A percentile compares a stretch with the other conserved stretches of the same genome.
Conservation (phyloP, 345 rosid species). For the Theobroma cacao region DNA sequence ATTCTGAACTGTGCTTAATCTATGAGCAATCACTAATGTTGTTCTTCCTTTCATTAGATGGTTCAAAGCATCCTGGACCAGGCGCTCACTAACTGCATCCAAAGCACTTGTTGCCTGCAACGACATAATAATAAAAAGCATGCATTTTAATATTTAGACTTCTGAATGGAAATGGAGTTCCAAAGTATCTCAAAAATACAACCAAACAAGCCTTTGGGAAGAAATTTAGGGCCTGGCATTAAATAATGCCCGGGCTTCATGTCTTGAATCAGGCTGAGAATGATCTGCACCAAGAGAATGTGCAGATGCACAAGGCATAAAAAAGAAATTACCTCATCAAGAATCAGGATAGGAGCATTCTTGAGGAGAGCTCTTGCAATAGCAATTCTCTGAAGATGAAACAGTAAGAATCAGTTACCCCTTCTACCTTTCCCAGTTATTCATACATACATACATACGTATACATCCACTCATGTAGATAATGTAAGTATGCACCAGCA, state of each 20-base stretch:
- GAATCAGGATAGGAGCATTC: slow-evolving; percentile 81
- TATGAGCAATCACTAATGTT: slow-evolving; percentile 85
- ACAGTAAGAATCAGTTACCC: slow-evolving; percentile 6
- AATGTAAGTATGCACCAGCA: neutral
- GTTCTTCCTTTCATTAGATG: slow-evolving; percentile 87
- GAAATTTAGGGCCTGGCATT: neutral
- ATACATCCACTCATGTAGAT: neutral
- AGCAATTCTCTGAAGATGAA: slow-evolving; percentile 69
- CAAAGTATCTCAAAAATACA: neutral
- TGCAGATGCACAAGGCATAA: neutral
- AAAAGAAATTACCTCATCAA: slow-evolving; percentile 64
- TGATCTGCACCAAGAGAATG: neutral
- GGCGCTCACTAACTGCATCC: slow-evolving; percentile 88
- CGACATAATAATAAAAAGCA: neutral
- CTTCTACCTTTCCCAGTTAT: neutral
- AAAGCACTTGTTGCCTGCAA: slow-evolving; percentile 88
- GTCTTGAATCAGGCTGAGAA: neutral
- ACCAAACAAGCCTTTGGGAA: neutral
- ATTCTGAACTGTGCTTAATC: slow-evolving; percentile 90
- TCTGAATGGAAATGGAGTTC: neutral
- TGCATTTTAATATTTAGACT: neutral
- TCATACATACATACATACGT: neutral
- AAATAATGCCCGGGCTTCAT: neutral
- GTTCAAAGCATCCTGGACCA: slow-evolving; percentile 81
- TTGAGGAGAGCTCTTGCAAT: slow-evolving; percentile 89